phyloP scores from a whole-genome alignment of 2,329 filamentous ascomycete genomes.

The Pseudopyricularia javanii region DNA sequence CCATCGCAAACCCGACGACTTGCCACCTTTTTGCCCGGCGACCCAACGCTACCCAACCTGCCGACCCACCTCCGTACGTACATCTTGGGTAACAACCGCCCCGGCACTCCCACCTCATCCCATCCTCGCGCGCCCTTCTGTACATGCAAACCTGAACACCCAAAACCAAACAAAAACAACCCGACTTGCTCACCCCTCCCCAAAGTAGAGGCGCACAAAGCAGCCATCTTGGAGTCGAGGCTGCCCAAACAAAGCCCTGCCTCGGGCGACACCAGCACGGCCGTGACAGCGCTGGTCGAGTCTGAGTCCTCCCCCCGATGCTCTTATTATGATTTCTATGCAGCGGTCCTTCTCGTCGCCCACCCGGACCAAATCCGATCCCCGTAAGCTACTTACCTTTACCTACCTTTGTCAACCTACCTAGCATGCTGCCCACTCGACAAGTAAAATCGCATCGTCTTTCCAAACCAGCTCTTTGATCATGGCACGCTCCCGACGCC shows the following conservation, averaged over 20 bases:
- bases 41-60: background rate
- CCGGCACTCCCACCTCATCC: background rate
- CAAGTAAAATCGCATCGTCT: background rate
- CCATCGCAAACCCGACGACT: too few species aligned
- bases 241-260: background rate
- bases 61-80: background rate
- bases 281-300: conserved; percentile 10
- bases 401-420: too few species aligned
- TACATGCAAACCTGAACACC: too few species aligned
- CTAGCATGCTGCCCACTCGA: background rate
- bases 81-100: background rate
- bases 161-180: background rate
- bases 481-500: background rate
- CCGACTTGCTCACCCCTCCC: background rate
- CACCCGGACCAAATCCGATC: conserved; percentile 42
- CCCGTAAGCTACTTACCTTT: conserved; percentile 49
- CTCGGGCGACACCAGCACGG: background rate
- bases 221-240: background rate
- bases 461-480: background rate
- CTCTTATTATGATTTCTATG: conserved; percentile 48
- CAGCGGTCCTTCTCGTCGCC: conserved; percentile 51
- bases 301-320: conserved; percentile 22
- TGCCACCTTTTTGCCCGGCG: too few species aligned
- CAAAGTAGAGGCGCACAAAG: background rate
- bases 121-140: background rate